Base-by-base conservation (phyloP, 306 rosid genomes). In the Cicer cuneatum region DNA sequence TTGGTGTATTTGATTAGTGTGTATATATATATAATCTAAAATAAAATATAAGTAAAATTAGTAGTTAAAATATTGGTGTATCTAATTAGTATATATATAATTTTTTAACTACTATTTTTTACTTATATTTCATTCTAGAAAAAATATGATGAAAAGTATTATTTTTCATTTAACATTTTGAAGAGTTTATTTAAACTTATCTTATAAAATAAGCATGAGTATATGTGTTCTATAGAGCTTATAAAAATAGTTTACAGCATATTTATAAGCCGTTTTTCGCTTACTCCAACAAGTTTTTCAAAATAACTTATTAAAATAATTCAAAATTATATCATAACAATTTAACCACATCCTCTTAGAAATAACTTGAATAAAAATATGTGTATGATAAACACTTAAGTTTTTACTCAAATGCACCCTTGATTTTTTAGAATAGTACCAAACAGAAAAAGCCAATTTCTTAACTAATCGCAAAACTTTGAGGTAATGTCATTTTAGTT, bases 401-500 rank as follows among this genome's bases (percentile, higher is more conserved):
- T 29, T 29, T 29, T 29, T 29, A 29, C 33, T 29, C 33, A 3
- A 29, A 29, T 29, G 0, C 0, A 29, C 33, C 33, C 33, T 29
- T 29, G 3, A 29, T 29, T 29, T 3, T 29, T 29, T 29, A 29
- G 33, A 29, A 29, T 29, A 29, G 33, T 29, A 29, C 33, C 33
- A 29, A 29, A 29, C 33, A 29, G 3, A 29, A 29, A 29, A 29
- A 1, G 3, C 33, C 29, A 18, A 54, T 54, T 9, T 41, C 68
- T 14, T 57, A 42, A 57, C 24, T 57, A 12, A 7, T 67, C 6
- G 13, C 52, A 33, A 24, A 49, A 1, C 49, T 69, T 48, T 15
- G 21, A 35, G 21, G 8, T 8, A 53, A n/a, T 41, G 15, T 46
- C 83, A 61, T 54, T 52, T 61, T 70, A 43, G 69, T 29, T 71